phyloP scores from a whole-genome alignment of 2,329 filamentous ascomycete genomes.

The Talaromyces sp. region DNA sequence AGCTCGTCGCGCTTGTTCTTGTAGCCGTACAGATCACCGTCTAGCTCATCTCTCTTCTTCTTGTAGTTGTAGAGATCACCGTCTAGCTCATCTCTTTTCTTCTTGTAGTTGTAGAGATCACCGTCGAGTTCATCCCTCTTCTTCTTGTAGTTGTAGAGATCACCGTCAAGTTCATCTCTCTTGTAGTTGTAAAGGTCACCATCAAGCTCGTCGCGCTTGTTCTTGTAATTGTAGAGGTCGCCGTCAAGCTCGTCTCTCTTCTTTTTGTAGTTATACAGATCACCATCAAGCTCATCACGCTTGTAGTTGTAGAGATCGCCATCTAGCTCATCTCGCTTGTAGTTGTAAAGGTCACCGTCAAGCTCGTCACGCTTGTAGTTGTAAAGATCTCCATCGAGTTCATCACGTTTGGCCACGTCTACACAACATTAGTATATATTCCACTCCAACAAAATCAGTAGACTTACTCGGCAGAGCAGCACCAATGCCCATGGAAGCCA shows the following conservation, averaged over 20 bases:
- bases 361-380: neutral
- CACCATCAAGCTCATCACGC: neutral
- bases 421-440: neutral
- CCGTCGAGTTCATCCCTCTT: neutral
- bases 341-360: neutral
- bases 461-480: neutral
- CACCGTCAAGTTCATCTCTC: neutral
- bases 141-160: neutral
- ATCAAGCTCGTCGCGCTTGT: neutral
- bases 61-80: neutral
- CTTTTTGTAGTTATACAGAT: neutral
- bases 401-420: neutral
- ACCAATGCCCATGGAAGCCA: neutral
- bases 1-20: neutral
- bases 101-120: neutral
- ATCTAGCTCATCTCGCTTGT: neutral
- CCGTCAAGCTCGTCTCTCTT: neutral
- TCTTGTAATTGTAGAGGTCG: neutral
- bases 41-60: neutral
- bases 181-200: neutral
- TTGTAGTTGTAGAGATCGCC: neutral
- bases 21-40: neutral
- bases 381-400: neutral
- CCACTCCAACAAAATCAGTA: neutral
- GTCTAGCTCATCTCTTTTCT: neutral